Base-by-base conservation (phyloP, 140 eudicot species). In the Flaveria floridana region DNA sequence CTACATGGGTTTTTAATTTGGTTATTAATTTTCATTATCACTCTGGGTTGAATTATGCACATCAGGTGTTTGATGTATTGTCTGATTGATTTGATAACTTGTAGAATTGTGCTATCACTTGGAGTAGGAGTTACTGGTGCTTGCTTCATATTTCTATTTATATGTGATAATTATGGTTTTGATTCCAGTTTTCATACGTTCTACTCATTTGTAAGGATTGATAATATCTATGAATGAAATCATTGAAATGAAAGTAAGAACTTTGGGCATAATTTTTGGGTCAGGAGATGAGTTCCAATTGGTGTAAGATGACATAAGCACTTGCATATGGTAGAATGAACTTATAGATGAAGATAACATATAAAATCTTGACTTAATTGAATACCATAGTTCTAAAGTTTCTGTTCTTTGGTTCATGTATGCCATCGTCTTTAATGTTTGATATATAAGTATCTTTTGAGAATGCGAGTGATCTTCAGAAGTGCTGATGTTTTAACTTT, bases 61-160 rank as follows among this genome's bases (percentile, higher is more conserved):
- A 65, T 15, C 79, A 73, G 19, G 75, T 72, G 83, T 79, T 65
- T 73, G 75, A 65, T 79, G 13, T 18, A 19, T 63, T 79, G 83
- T 50, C 75, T 13, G 74, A 44, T 79, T 42, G 75, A 47, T 2
- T 79, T n/a, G 13, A 63, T 72, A 20, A 47, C 6, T 56, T 65
- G 41, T 34, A 50, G 47, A 63, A n/a, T 37, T 64, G 51, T 65
- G 41, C 7, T 34, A 34, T 34, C 37, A 30, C 8, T 34, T 34
- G 41, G 41, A 34, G 8, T 34, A 34, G 41, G 7, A 34, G 41
- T 34, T 34, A 34, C 8, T 34, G 41, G 41, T 59, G 23, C 7
- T 42, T 20, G 28, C 78, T 73, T 73, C 13, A 72, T 23, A 56
- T 72, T 34, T 72, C 7, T 34, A 7, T 34, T 34, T 34, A 34